These are phyloP conservation scores for Volvox africanus DNA, from an alignment of 139 green algal species.

Conservation along the genomic window DNA sequence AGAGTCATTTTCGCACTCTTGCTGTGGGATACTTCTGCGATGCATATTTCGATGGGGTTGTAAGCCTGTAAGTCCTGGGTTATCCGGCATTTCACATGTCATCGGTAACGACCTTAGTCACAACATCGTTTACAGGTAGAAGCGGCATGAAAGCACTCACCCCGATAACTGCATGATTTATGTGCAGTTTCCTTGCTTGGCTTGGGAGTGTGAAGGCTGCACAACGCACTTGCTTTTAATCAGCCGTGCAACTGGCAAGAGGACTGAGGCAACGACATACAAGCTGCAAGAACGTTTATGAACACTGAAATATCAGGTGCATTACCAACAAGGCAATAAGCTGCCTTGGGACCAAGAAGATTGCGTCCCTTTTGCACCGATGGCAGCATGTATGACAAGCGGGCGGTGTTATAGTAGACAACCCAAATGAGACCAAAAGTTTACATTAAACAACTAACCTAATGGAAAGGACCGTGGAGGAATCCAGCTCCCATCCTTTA, in stretches of 20 bases:
- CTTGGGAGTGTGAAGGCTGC: no score
- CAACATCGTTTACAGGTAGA: not conserved
- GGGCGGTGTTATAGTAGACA: not conserved
- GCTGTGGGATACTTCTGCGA: slow-evolving; percentile 16
- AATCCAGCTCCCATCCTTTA: not conserved
- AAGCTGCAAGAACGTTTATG: not conserved
- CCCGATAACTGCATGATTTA: slow-evolving; percentile 3
- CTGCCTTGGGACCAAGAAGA: not conserved
- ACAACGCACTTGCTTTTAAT: no score
- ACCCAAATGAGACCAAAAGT: not conserved
- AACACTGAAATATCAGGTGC: not conserved
- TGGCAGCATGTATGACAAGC: not conserved
- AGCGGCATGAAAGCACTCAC: not conserved
- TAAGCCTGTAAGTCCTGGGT: no score
- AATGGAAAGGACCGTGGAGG: not conserved
- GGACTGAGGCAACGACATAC: not conserved
- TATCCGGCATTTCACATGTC: no score
- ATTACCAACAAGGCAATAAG: not conserved
- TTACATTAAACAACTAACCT: not conserved
- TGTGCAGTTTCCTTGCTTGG: not conserved
- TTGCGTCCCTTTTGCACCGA: not conserved
- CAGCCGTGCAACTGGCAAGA: not conserved
- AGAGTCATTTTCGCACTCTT: not conserved
- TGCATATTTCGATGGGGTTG: no score
- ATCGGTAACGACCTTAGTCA: no score